These are phyloP conservation scores for Fusarium chuoi DNA, from an alignment of 2,329 filamentous ascomycete genomes.

Conservation along the genomic window DNA sequence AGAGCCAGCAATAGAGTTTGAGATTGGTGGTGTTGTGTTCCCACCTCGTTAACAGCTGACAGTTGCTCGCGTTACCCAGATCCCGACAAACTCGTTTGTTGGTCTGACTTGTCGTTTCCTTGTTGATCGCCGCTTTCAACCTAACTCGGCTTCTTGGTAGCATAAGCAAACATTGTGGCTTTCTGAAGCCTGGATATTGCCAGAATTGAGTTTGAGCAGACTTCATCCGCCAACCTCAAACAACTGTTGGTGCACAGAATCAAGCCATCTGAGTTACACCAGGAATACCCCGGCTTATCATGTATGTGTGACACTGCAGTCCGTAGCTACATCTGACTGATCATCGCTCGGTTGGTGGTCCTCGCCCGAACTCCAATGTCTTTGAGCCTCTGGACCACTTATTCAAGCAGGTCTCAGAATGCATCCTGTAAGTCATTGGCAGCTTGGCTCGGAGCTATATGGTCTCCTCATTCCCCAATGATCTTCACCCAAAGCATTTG, in stretches of 20 bases:
- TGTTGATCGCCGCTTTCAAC: not conserved
- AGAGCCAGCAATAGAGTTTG: slow-evolving; percentile 11
- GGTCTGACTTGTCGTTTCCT: not conserved
- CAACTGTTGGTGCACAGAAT: not conserved
- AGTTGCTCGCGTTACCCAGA: slow-evolving; percentile 7
- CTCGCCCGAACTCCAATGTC: not conserved
- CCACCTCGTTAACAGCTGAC: slow-evolving; percentile 2
- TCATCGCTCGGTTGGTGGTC: not conserved
- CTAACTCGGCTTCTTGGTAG: not conserved
- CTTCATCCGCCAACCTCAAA: not conserved
- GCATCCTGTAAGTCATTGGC: not conserved
- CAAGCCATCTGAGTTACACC: not conserved
- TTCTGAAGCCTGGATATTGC: not conserved
- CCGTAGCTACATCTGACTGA: not conserved
- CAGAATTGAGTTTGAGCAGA: not conserved
- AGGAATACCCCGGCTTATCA: not conserved
- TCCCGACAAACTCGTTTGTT: not conserved
- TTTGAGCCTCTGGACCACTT: not conserved
- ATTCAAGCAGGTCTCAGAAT: not conserved
- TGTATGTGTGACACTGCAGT: not conserved
- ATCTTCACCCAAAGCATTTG: not conserved
- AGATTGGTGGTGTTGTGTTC: slow-evolving; percentile 4
- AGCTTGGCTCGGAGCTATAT: not conserved
- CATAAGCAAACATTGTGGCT: not conserved
- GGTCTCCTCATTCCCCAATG: not conserved